phyloP scores from a whole-genome alignment of 805 yeast species.

The Pichia gijzeniarum region DNA sequence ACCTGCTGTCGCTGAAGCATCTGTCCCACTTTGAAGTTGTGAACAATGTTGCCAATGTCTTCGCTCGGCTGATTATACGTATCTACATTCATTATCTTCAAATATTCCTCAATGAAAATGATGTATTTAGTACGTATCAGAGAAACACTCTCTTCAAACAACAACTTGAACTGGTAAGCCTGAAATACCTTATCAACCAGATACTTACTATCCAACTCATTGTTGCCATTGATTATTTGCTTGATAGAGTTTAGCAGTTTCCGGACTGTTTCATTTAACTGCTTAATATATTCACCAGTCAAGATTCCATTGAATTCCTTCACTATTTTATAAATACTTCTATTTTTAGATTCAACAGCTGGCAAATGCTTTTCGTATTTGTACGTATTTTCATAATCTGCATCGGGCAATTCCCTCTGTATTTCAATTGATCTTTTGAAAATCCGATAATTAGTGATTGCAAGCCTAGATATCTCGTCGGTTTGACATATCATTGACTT shows the following conservation, averaged over 20 bases:
- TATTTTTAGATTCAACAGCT: constrained; percentile 14
- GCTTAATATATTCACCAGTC: neutral
- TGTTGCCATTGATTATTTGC: neutral
- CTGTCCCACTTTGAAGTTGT: neutral
- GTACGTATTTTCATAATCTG: neutral
- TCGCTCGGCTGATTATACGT: neutral
- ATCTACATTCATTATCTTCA: neutral
- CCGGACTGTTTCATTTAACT: neutral
- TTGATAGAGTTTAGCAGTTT: neutral
- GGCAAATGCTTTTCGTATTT: constrained; percentile 12
- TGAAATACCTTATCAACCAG: constrained; percentile 1
- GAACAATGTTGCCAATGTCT: neutral
- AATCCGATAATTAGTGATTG: constrained; percentile 10
- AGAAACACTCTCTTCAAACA: constrained; percentile 2
- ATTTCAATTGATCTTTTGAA: constrained; percentile 13
- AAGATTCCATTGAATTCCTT: neutral
- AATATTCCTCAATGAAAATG: neutral
- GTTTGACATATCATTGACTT: constrained; percentile 11
- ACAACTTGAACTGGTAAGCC: neutral
- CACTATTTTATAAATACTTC: constrained; percentile 9
- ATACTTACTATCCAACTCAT: neutral
- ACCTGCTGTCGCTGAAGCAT: neutral
- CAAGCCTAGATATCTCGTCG: constrained; percentile 12
- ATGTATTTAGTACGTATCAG: constrained; percentile 1
- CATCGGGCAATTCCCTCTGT: constrained; percentile 11